These are phyloP conservation scores for Podospora pseudoanserina DNA, from an alignment of 495 filamentous ascomycete genomes.

Conservation along the genomic window DNA sequence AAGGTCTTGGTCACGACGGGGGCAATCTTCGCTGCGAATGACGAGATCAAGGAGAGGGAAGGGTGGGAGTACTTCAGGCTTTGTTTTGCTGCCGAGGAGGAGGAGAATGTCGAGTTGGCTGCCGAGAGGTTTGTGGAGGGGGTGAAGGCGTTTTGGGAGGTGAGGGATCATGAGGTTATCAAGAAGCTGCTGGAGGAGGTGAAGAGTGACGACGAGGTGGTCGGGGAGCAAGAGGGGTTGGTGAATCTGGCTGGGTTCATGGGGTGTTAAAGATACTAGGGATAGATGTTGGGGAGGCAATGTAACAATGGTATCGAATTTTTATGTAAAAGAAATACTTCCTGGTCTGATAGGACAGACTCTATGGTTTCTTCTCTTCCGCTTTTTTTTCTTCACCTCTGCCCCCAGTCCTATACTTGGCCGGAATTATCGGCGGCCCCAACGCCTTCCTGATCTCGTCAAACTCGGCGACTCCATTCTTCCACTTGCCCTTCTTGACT, in stretches of 20 bases:
- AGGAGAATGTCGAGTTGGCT: slow-evolving; percentile 58
- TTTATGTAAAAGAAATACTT: neutral
- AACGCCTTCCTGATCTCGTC: slow-evolving; percentile 83
- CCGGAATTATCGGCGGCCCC: slow-evolving; percentile 59
- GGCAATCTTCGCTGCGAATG: slow-evolving; percentile 63
- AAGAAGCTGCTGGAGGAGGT: slow-evolving; percentile 44
- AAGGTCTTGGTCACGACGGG: slow-evolving; percentile 65
- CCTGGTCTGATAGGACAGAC: too few relatives aligned
- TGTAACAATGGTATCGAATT: neutral
- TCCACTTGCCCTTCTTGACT: slow-evolving; percentile 77
- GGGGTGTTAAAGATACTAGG: slow-evolving; percentile 15
- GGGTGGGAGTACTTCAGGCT: slow-evolving; percentile 69
- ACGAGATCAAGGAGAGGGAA: slow-evolving; percentile 47
- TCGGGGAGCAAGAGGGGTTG: slow-evolving; percentile 2
- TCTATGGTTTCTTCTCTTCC: too few relatives aligned
- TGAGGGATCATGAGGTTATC: slow-evolving; percentile 62
- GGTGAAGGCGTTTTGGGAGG: slow-evolving; percentile 68
- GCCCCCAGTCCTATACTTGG: slow-evolving; percentile 16
- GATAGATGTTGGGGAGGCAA: neutral
- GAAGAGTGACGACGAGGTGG: neutral
- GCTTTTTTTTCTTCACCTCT: too few relatives aligned
- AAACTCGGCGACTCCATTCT: slow-evolving; percentile 78
- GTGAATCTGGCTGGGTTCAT: slow-evolving; percentile 15
- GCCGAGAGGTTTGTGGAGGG: slow-evolving; percentile 63
- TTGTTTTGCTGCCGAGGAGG: slow-evolving; percentile 79